Percentiles rank a stretch among this genome's conserved stretches.
phyloP scores from a whole-genome alignment of 2,329 filamentous ascomycete species.

The Penicillium sp. region DNA sequence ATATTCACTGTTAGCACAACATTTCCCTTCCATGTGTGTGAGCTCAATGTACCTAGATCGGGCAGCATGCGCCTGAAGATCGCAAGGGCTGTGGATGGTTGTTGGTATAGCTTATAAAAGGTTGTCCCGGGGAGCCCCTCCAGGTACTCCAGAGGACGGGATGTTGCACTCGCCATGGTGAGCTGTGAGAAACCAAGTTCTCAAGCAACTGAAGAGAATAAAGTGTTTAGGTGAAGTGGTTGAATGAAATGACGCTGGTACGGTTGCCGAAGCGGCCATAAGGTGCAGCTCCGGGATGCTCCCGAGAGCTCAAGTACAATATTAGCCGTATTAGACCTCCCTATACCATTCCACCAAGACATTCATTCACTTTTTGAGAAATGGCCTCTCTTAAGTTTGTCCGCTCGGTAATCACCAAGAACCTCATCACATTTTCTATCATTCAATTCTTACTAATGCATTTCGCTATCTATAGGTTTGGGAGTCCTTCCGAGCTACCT shows the following conservation, averaged over 20 bases:
- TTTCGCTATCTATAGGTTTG: slow-evolving; percentile 59
- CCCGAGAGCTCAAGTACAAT: slow-evolving; percentile 10
- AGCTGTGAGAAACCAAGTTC: slow-evolving; percentile 20
- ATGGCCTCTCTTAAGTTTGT: slow-evolving; percentile 63
- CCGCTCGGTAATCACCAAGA: slow-evolving; percentile 52
- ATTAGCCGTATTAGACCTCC: not conserved
- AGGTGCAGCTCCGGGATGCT: slow-evolving; percentile 26
- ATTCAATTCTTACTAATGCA: slow-evolving; percentile 15
- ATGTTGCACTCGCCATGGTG: slow-evolving; percentile 56
- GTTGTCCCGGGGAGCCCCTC: slow-evolving; percentile 86
- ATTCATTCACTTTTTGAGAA: slow-evolving; percentile 8
- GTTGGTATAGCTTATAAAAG: slow-evolving; percentile 88
- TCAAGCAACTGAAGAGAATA: slow-evolving; percentile 21
- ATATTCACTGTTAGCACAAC: slow-evolving; percentile 15
- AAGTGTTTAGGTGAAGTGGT: slow-evolving; percentile 11
- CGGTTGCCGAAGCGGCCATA: slow-evolving; percentile 30
- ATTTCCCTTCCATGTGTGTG: slow-evolving; percentile 2
- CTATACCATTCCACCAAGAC: not conserved
- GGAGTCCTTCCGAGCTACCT: slow-evolving; percentile 80
- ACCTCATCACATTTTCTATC: not conserved
- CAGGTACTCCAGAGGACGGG: slow-evolving; percentile 78
- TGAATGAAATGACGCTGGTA: slow-evolving; percentile 14
- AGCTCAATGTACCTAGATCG: slow-evolving; percentile 65
- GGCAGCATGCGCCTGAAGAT: slow-evolving; percentile 97
- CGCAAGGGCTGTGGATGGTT: slow-evolving; percentile 90